Evolutionary conservation across 192 early-diverging fungal genomes (phyloP), one percentile per base, ranked within the genome.

Genomic region (Podila verticillata): DNA sequence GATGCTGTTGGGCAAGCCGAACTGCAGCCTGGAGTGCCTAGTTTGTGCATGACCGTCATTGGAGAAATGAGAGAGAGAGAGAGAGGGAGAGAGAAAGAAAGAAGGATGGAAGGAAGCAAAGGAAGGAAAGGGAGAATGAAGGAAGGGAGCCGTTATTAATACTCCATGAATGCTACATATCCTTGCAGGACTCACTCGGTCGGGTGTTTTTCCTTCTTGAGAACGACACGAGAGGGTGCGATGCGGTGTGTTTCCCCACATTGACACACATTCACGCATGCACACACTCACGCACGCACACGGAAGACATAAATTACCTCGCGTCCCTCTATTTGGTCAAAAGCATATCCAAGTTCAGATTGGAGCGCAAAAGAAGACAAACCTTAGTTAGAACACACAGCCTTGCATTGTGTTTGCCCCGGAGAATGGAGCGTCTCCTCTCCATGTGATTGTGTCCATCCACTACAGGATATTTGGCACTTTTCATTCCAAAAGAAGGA

Each of bases 21-120:
- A 47, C 51, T 57, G 75, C 75, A 32, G 63, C 51, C 22, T 67
- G 26, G 24, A 79, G 58, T 34, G 69, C 34, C 75, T 79, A 34
- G n/a, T 63, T 44, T 44, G 39, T 44, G 39, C 39, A 44, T 15
- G 39, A 44, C 61, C 22, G 39, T 22, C 39, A 6, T 32, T 24
- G 22, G 32, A 36, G 35, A 47, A 65, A 4, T 7, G 47, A 65
- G 3, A 31, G 29, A 26, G 48, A 20, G 48, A 56, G 51, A 35
- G 19, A 44, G 13, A 44, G n/a, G 49, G n/a, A 58, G 31, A 66
- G 29, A 26, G 20, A 30, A 30, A 36, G 47, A 35, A 48, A 66
- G 19, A 22, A 35, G 49, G 19, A 30, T 34, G 49, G 22, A 31
- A 51, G n/a, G 5, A 54, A n/a, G 24, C 20, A 70, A 39, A 48